Evolutionary conservation across 352 stramenopile genomes (phyloP).

Genomic region (Phytophthora crassamura): DNA sequence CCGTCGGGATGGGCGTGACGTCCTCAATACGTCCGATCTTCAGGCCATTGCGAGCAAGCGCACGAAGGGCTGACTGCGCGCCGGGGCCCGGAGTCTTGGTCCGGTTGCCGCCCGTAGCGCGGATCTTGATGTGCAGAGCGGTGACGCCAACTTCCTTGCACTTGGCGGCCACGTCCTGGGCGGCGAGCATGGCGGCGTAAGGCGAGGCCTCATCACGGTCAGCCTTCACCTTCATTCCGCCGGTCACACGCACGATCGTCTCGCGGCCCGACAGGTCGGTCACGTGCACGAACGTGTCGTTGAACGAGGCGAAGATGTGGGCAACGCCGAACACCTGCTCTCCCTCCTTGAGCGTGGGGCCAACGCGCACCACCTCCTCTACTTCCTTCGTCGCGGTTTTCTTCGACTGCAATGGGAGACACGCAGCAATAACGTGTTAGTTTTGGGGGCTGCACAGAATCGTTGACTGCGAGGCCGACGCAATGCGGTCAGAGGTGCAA

Average conservation of each 20-base stretch:
- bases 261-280: slow-evolving; percentile 99
- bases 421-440: slow-evolving; percentile 8
- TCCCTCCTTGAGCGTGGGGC: slow-evolving; percentile 95
- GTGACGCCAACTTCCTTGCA: slow-evolving; percentile 99
- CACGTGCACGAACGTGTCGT: slow-evolving; percentile 99
- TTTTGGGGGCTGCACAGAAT: not conserved
- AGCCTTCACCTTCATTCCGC: slow-evolving; percentile 99
- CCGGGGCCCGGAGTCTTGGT: slow-evolving; percentile 98
- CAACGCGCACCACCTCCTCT: slow-evolving; percentile 93
- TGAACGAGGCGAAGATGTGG: slow-evolving; percentile 99
- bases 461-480: not conserved
- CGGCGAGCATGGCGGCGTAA: slow-evolving; percentile 99
- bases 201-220: slow-evolving; percentile 99
- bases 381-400: slow-evolving; percentile 91
- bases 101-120: slow-evolving; percentile 99
- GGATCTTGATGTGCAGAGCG: slow-evolving; percentile 99
- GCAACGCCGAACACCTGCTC: slow-evolving; percentile 99
- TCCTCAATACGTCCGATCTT: slow-evolving; percentile 99
- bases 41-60: slow-evolving; percentile 98
- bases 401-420: slow-evolving; percentile 60
- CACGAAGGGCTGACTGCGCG: slow-evolving; percentile 98
- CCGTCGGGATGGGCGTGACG: slow-evolving; percentile 99
- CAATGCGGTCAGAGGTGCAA: slow-evolving; percentile 4
- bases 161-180: slow-evolving; percentile 98
- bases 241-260: slow-evolving; percentile 99